Percentiles rank a stretch among this genome's conserved stretches.
phyloP scores from a whole-genome alignment of 2,329 filamentous ascomycete species.

The Dactylella cylindrospora region DNA sequence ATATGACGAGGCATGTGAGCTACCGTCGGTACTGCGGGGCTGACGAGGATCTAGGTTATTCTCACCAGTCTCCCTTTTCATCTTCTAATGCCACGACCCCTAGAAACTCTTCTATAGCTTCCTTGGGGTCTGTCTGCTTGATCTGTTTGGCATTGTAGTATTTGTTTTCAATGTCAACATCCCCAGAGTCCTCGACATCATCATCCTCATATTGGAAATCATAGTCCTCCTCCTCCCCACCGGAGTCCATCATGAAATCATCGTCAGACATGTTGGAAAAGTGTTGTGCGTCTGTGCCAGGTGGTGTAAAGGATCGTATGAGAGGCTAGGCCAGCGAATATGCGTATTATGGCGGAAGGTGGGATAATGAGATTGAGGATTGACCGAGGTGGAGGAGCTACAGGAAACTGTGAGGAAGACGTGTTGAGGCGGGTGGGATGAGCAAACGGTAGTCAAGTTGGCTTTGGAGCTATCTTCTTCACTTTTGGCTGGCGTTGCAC shows the following conservation, averaged over 20 bases:
- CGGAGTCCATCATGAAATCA: slow-evolving; percentile 92
- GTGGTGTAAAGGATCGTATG: too few relatives aligned
- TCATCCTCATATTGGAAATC: slow-evolving; percentile 98
- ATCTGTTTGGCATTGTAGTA: slow-evolving; percentile 99
- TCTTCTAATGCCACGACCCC: slow-evolving; percentile 78
- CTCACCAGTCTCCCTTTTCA: slow-evolving; percentile 89
- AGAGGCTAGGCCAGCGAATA: too few relatives aligned
- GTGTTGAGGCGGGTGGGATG: slow-evolving; percentile 6
- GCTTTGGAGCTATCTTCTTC: too few relatives aligned
- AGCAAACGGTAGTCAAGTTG: too few relatives aligned
- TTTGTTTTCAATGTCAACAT: slow-evolving; percentile 97
- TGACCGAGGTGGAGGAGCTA: slow-evolving; percentile 7
- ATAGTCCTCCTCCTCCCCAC: slow-evolving; percentile 81
- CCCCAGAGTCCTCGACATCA: slow-evolving; percentile 81
- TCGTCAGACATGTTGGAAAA: slow-evolving; percentile 72
- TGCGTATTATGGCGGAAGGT: background rate
- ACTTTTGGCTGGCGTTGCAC: too few relatives aligned
- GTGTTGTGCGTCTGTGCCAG: background rate
- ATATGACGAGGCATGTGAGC: slow-evolving; percentile 51
- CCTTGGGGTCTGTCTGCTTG: slow-evolving; percentile 80
- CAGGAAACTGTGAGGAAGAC: background rate
- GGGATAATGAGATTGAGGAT: background rate
- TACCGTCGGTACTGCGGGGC: background rate
- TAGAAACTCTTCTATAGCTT: slow-evolving; percentile 90
- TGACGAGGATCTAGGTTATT: background rate